Conservation (phyloP, 106 monocot genomes). For the Dactylorhiza incarnata region DNA sequence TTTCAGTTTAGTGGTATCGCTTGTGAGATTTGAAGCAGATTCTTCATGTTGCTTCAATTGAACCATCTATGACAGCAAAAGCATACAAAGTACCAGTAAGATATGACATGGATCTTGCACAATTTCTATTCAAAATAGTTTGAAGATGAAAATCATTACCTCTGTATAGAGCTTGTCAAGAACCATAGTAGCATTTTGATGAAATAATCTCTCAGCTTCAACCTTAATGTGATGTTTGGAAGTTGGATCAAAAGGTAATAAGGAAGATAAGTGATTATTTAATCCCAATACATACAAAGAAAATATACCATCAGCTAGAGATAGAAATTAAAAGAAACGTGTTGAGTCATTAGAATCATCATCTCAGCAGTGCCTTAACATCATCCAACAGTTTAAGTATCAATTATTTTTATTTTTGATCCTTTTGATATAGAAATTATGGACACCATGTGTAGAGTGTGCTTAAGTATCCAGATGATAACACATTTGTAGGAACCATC, state of each 20-base stretch:
- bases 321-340: neutral
- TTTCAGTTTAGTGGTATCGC: conserved; percentile 5
- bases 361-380: neutral
- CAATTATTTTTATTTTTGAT: neutral
- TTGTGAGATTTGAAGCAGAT: conserved; percentile 12
- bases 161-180: conserved; percentile 70
- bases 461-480: neutral
- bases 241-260: neutral
- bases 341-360: too few species aligned
- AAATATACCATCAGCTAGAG: neutral
- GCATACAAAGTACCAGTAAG: neutral
- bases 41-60: conserved; percentile 35
- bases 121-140: neutral
- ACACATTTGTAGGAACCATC: too few species aligned
- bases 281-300: neutral
- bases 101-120: neutral
- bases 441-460: neutral
- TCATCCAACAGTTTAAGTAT: neutral
- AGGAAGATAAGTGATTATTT: neutral
- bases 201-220: conserved; percentile 86
- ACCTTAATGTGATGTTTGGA: conserved; percentile 35
- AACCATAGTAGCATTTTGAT: conserved; percentile 58
- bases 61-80: conserved; percentile 49
- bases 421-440: neutral
- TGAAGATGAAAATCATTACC: conserved; percentile 19